Evolutionary conservation across 1,139 yeast species (phyloP), one percentile per base, ranked within the genome.

Genomic region (Candida sanyaensis): DNA sequence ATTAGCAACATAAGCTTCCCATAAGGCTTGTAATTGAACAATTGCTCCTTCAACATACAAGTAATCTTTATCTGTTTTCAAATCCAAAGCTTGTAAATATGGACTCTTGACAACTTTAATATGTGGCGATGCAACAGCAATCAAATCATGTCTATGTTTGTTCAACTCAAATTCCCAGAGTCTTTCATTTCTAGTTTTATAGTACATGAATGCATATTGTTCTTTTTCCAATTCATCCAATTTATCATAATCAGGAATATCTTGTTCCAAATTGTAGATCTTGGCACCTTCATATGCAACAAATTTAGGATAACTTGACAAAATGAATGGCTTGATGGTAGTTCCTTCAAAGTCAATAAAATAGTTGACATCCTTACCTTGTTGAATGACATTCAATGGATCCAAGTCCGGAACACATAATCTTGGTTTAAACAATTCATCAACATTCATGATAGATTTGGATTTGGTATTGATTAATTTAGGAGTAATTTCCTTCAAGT

Each of bases 151-250:
- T 52, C 81, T 74, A 45, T 78, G 77, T 45, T 80, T 78, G 62
- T 88, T 88, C 58, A 92, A 75, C 38, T 84, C 80, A 53, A 79
- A 68, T 67, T 92, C 98, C 92, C 96, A 93, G 49, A 88, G 70
- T 57, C 88, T 84, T 68, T 92, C 96, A 64, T 91, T 90, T 75
- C 97, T 86, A 6, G 98, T 91, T 66, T 92, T 84, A 57, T 84
- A 85, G 63, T 86, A 84, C 84, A 91, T 88, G 68, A 87, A 91
- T 60, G 85, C 85, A 59, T 88, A 88, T 62, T 91, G 92, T 56
- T 81, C 85, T 68, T 87, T 81, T 56, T 89, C 96, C 39, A 80
- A 70, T 31, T 86, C 95, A 45, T 81, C 81, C 68, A 91, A 69
- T 50, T 78, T 72, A 7, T 81, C 81, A 64, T 74, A 91, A 44